phyloP scores from a whole-genome alignment of 192 early-diverging fungal species.

The Gigaspora rosea region DNA sequence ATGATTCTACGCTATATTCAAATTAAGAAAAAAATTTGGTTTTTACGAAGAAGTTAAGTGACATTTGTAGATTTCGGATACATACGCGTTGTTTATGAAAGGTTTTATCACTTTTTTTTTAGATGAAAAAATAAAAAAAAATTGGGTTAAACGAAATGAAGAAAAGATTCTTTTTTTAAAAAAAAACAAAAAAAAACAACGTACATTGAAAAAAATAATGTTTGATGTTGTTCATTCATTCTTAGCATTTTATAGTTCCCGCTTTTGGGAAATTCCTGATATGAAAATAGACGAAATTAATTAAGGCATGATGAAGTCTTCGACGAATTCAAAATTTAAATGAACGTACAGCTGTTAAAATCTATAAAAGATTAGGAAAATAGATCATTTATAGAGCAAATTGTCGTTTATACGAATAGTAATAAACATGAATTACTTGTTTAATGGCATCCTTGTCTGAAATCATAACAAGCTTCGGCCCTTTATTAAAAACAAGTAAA shows the following conservation, averaged over 20 bases:
- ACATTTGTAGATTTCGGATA: not conserved
- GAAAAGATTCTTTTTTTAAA: not conserved
- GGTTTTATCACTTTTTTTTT: not conserved
- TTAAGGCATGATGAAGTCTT: no score
- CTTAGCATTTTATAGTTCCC: no score
- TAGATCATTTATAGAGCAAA: no score
- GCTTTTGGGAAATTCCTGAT: no score
- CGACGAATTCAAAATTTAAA: no score
- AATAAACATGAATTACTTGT: not conserved
- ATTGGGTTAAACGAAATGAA: not conserved
- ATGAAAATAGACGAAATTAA: no score
- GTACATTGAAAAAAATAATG: constrained; percentile 19
- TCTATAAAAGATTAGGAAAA: no score
- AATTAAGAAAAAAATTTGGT: not conserved
- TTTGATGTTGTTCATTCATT: not conserved
- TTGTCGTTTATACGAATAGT: no score
- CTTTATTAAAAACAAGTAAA: not conserved
- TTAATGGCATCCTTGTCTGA: constrained; percentile 13
- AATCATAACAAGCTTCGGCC: not conserved
- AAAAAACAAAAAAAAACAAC: not conserved
- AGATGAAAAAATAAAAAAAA: not conserved
- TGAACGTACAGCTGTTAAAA: no score
- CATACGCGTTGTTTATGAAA: constrained; percentile 23
- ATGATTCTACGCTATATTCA: constrained; percentile 48
- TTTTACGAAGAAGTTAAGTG: not conserved